Evolutionary conservation across 2,329 filamentous ascomycete genomes (phyloP), one percentile per base, ranked within the genome.

Genomic region (Verticillium longisporum): DNA sequence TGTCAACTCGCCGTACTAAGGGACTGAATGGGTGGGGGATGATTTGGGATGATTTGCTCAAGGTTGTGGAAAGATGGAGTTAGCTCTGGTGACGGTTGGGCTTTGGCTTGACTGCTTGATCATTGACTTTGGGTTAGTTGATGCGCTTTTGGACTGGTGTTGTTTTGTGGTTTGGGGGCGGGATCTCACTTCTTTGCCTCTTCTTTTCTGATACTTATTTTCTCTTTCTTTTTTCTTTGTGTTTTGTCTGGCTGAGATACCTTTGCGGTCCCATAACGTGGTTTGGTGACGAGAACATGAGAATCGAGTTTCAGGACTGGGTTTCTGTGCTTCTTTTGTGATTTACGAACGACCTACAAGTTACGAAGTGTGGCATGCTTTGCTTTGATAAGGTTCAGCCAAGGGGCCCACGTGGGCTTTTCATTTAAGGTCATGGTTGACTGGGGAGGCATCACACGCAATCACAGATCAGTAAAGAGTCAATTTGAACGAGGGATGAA

Each of bases 1-100:
- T 67, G 94, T 98, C 31, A 88, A 96, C 70, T 82, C 83, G 41
- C 81, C 83, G 13, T 88, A 82, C 68, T 87, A 72, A 72, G 55
- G 33, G 41, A 13, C 34, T 36, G 32, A 26, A 26, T 26, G 26
- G 26, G n/a, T 14, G 9, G 33, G 15, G 26, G 32, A 18, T 26
- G 13, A n/a, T 18, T 26, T 6, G 18, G 21, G 15, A 55, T 11
- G 11, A 26, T 26, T 26, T 26, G 26, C 26, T 26, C 26, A 26
- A 26, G 26, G 26, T 26, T 3, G 26, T 26, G 26, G 26, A 2
- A 26, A 26, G 26, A 26, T 26, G 26, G 26, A 26, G 26, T 26
- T 26, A 3, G 3, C 26, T 26, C 26, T 26, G 26, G 3, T 26
- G 26, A 26, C 26, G 26, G 26, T 26, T 3, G 2, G 26, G 26